Percentiles rank a stretch among this genome's conserved stretches.
Evolutionary conservation across 768 basidiomycete genomes (phyloP).

Genomic region (Pisolithus albus): DNA sequence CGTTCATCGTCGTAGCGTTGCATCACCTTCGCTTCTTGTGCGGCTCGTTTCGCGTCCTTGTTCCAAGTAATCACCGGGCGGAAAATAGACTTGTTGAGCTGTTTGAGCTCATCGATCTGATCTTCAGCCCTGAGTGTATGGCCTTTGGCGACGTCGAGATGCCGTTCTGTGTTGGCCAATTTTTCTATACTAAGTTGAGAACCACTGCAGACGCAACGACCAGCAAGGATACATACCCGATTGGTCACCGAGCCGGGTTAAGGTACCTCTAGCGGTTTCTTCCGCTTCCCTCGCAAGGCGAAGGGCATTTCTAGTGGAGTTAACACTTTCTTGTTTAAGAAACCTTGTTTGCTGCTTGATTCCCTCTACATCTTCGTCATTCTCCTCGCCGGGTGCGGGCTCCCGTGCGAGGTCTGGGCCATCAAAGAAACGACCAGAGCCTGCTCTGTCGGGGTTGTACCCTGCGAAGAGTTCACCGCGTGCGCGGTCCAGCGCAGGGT

Average conservation of each 20-base stretch:
- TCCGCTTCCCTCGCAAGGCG: constrained; percentile 93
- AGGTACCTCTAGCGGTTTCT: constrained; percentile 84
- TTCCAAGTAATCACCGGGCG: constrained; percentile 87
- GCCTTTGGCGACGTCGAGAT: constrained; percentile 87
- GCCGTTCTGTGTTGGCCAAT: constrained; percentile 89
- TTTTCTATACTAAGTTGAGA: constrained; percentile 44
- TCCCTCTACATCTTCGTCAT: constrained; percentile 85
- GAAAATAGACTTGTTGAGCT: constrained; percentile 94
- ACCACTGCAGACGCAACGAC: not conserved
- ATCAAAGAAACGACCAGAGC: constrained; percentile 65
- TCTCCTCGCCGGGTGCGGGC: constrained; percentile 59
- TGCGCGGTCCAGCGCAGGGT: constrained; percentile 50
- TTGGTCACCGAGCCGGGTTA: constrained; percentile 81
- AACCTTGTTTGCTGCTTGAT: constrained; percentile 90
- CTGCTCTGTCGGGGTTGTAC: constrained; percentile 52
- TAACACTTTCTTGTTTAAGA: constrained; percentile 87
- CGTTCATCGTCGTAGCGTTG: constrained; percentile 85
- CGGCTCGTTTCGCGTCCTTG: constrained; percentile 85
- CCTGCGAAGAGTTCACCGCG: constrained; percentile 73
- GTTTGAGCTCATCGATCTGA: constrained; percentile 87
- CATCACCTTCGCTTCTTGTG: constrained; percentile 78
- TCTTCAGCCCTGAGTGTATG: constrained; percentile 86
- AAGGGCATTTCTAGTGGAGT: constrained; percentile 85
- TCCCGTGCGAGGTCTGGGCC: constrained; percentile 43
- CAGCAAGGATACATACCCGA: constrained; percentile 57